A percentile compares a stretch with the other conserved stretches of the same genome.
phyloP scores from a whole-genome alignment of 1,139 yeast species.

The Lodderomyces metapsilosis region DNA sequence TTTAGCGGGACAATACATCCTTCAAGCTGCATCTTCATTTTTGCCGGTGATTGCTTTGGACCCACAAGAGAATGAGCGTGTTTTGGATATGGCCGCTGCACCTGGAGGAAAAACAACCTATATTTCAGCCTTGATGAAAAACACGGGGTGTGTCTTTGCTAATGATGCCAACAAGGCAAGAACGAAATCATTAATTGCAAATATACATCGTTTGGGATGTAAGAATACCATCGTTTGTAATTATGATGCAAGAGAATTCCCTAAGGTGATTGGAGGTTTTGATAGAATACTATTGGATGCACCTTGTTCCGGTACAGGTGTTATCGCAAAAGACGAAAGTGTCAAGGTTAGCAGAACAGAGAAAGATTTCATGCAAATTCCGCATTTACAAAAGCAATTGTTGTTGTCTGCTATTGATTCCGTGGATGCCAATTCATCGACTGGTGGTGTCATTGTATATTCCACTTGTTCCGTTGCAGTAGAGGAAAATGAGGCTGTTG shows the following conservation, averaged over 20 bases:
- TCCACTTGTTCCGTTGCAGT: constrained; percentile 98
- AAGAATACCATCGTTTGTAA: constrained; percentile 95
- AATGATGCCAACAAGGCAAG: constrained; percentile 96
- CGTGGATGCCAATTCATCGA: constrained; percentile 85
- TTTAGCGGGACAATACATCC: constrained; percentile 93
- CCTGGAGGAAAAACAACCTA: constrained; percentile 99
- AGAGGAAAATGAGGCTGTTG: constrained; percentile 97
- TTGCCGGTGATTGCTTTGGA: constrained; percentile 96
- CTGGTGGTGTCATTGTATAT: constrained; percentile 94
- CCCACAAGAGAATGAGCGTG: constrained; percentile 93
- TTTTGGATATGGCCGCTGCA: constrained; percentile 98
- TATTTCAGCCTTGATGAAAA: constrained; percentile 94
- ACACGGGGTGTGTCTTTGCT: constrained; percentile 96
- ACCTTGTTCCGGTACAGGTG: constrained; percentile 99
- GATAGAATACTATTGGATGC: constrained; percentile 95
- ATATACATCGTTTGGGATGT: constrained; percentile 95
- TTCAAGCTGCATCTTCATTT: constrained; percentile 98
- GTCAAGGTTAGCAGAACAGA: constrained; percentile 94
- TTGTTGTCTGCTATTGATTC: constrained; percentile 94
- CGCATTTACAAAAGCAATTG: constrained; percentile 93
- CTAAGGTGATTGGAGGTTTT: constrained; percentile 97
- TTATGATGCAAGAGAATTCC: constrained; percentile 98
- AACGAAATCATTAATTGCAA: constrained; percentile 94
- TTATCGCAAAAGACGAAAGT: constrained; percentile 94
- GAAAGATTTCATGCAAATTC: constrained; percentile 94